Conservation (phyloP, 129 eudicot genomes). For the Tagetes erecta region DNA sequence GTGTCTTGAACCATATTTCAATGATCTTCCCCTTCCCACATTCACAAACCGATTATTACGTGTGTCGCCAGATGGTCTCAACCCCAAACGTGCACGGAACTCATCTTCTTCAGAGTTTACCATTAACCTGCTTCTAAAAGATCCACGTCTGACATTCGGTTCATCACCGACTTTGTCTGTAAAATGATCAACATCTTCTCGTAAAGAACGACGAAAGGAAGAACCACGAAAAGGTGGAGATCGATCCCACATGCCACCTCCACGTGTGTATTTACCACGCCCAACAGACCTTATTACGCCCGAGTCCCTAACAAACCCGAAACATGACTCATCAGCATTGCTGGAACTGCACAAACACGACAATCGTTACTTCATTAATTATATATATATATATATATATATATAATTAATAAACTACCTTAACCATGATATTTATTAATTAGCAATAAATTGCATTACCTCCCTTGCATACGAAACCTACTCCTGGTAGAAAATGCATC, state of each 20-base stretch:
- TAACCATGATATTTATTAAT: no score
- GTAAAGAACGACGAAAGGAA: slow-evolving; percentile 16
- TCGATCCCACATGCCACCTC: slow-evolving; percentile 31
- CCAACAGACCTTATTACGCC: slow-evolving; percentile 29
- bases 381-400: not conserved
- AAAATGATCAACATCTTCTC: slow-evolving; percentile 10
- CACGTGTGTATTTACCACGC: slow-evolving; percentile 28
- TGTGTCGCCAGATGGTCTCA: slow-evolving; percentile 31
- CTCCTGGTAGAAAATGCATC: slow-evolving; percentile 23
- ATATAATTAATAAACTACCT: not conserved
- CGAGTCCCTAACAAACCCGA: slow-evolving; percentile 23
- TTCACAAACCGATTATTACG: slow-evolving; percentile 24
- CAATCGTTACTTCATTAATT: not conserved
- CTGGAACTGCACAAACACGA: slow-evolving; percentile 28
- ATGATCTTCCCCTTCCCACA: slow-evolving; percentile 32
- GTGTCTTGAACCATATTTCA: slow-evolving; percentile 26
- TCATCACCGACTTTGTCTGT: not conserved
- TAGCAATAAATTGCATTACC: slow-evolving; percentile 17
- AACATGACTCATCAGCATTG: slow-evolving; percentile 19
- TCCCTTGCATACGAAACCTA: slow-evolving; percentile 26
- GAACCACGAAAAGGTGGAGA: slow-evolving; percentile 27
- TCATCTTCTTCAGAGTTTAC: slow-evolving; percentile 15
- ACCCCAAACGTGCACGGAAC: slow-evolving; percentile 30
- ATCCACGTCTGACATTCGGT: slow-evolving; percentile 12
- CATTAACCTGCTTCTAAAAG: slow-evolving; percentile 10